A percentile compares a stretch with the other conserved stretches of the same genome.
Evolutionary conservation across 148 eudicot species (phyloP).

Genomic region (Amaranthus palmeri): DNA sequence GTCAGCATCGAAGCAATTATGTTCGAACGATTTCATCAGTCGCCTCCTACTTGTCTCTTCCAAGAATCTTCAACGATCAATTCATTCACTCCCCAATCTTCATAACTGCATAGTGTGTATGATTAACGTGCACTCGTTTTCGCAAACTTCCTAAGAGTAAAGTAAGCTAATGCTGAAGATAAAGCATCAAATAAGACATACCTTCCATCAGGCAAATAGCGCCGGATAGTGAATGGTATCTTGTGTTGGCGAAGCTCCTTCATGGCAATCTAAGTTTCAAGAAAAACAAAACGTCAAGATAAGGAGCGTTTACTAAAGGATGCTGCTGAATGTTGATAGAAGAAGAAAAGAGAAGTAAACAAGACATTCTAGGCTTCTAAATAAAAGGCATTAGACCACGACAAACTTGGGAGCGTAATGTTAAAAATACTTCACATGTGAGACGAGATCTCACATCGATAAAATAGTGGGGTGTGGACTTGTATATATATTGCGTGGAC

Average conservation of each 20-base stretch:
- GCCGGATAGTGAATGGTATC: constrained; percentile 96
- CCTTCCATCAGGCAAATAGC: constrained; percentile 99
- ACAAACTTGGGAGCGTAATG: too few relatives aligned
- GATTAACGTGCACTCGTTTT: neutral
- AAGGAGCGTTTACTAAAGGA: too few relatives aligned
- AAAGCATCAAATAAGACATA: constrained; percentile 14
- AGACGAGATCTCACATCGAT: too few relatives aligned
- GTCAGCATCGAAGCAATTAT: too few relatives aligned
- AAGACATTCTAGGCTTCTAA: too few relatives aligned
- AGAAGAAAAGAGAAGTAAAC: too few relatives aligned
- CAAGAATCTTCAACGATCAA: constrained; percentile 95
- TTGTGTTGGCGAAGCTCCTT: constrained; percentile 88
- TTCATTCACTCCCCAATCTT: constrained; percentile 99
- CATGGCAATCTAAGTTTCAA: constrained; percentile 94
- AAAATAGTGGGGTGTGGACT: too few relatives aligned
- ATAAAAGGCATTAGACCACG: too few relatives aligned
- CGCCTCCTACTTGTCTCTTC: constrained; percentile 98
- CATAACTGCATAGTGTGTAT: constrained; percentile 56
- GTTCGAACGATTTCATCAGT: constrained; percentile 35
- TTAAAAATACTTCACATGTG: too few relatives aligned
- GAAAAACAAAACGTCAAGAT: too few relatives aligned
- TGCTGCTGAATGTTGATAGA: too few relatives aligned
- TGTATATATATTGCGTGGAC: too few relatives aligned
- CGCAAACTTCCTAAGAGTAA: neutral
- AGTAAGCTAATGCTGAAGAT: neutral